Conservation (phyloP, 805 yeast genomes). For the Starmerella scarabaei region DNA sequence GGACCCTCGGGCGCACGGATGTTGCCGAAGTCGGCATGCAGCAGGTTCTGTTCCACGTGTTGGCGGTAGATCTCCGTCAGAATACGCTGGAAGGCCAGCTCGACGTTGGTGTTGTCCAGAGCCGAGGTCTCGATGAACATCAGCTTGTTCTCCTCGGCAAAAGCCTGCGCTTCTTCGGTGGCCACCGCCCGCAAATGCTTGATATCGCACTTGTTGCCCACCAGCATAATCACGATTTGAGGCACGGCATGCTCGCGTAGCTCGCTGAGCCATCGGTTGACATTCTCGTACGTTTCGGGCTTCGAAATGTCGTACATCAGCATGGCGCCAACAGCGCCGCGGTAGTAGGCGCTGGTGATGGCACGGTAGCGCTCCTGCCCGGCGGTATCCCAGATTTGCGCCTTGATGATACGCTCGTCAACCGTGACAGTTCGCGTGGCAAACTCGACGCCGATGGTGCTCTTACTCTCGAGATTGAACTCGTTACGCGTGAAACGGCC, state of each 20-base stretch:
- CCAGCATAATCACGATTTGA: slow-evolving; percentile 89
- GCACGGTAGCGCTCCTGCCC: slow-evolving; percentile 99
- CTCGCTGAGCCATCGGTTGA: slow-evolving; percentile 85
- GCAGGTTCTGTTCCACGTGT: slow-evolving; percentile 77
- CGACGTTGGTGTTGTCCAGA: slow-evolving; percentile 86
- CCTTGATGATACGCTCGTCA: slow-evolving; percentile 90
- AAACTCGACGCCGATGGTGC: slow-evolving; percentile 96
- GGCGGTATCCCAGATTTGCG: slow-evolving; percentile 99
- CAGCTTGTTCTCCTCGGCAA: slow-evolving; percentile 68
- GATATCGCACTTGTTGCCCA: slow-evolving; percentile 92
- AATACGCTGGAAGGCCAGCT: slow-evolving; percentile 82
- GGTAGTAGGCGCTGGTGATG: slow-evolving; percentile 89
- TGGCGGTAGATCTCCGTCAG: slow-evolving; percentile 91
- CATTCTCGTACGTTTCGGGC: slow-evolving; percentile 82
- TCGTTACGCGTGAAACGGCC: slow-evolving; percentile 93
- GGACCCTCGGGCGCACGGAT: slow-evolving; percentile 71
- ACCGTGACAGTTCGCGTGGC: slow-evolving; percentile 91
- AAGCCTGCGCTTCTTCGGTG: slow-evolving; percentile 91
- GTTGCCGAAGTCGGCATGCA: slow-evolving; percentile 58
- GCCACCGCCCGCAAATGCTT: slow-evolving; percentile 93
- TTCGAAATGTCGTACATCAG: slow-evolving; percentile 92
- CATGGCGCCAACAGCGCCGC: slow-evolving; percentile 97
- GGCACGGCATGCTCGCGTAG: slow-evolving; percentile 94
- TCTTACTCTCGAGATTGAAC: slow-evolving; percentile 83
- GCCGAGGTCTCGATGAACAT: slow-evolving; percentile 95